Percentiles rank a stretch among this genome's conserved stretches.
Evolutionary conservation across 331 rosid genomes (phyloP).

Genomic region (Malus hybrid): DNA sequence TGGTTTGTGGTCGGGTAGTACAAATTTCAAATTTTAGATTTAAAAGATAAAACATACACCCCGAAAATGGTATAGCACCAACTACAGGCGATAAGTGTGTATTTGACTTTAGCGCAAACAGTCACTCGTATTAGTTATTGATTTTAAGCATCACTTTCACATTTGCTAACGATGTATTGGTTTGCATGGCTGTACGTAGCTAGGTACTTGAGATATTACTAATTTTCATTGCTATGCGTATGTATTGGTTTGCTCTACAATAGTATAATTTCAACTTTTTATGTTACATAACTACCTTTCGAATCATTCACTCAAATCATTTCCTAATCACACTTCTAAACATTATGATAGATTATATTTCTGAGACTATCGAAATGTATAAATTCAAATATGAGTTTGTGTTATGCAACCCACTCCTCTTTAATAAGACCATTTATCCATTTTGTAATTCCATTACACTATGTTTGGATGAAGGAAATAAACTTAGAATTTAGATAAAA

Average conservation of each 20-base stretch:
- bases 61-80: background rate
- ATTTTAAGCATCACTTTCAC: background rate
- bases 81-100: background rate
- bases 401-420: no score
- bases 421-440: no score
- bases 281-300: no score
- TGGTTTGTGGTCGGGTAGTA: background rate
- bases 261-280: background rate
- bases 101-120: background rate
- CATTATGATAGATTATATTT: no score
- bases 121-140: background rate
- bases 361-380: no score
- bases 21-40: background rate
- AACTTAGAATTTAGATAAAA: no score
- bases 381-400: no score
- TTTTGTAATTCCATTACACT: no score
- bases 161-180: background rate
- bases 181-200: background rate
- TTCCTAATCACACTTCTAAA: no score
- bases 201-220: background rate
- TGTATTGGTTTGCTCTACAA: background rate
- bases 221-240: background rate
- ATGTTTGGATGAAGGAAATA: no score
- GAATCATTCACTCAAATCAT: no score
- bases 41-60: background rate